Conservation (phyloP, 768 basidiomycete genomes). For the Clitopilus hobsonii region DNA sequence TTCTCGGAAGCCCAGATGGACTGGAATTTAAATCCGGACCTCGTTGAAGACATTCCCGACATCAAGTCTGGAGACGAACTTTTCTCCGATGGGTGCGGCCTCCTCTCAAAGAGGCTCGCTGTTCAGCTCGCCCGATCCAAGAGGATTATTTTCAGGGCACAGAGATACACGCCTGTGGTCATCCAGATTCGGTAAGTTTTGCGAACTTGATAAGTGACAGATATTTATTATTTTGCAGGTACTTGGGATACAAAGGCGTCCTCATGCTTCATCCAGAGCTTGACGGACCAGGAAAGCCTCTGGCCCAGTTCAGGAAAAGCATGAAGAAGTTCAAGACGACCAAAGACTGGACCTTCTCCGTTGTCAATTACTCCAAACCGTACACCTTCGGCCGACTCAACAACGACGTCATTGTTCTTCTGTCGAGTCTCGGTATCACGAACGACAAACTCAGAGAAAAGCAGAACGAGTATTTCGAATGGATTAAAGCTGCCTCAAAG, state of each 20-base stretch:
- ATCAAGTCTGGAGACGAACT: constrained; percentile 51
- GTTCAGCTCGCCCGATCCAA: constrained; percentile 49
- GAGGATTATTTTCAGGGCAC: constrained; percentile 48
- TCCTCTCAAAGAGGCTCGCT: constrained; percentile 51
- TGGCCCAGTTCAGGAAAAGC: constrained; percentile 59
- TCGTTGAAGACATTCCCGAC: constrained; percentile 52
- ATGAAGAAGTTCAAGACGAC: constrained; percentile 67
- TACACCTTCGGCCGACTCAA: constrained; percentile 65
- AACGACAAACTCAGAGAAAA: constrained; percentile 49
- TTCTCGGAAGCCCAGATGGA: constrained; percentile 64
- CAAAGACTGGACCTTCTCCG: constrained; percentile 56
- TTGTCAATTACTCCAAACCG: constrained; percentile 59
- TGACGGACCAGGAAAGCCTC: constrained; percentile 37
- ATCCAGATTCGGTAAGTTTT: constrained; percentile 54
- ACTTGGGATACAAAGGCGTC: constrained; percentile 70
- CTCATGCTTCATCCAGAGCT: constrained; percentile 63
- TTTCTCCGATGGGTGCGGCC: constrained; percentile 68
- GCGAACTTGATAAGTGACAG: background rate
- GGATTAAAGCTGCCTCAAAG: constrained; percentile 47
- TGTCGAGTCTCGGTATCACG: constrained; percentile 58
- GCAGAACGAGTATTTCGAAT: constrained; percentile 53
- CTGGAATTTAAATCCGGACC: constrained; percentile 44
- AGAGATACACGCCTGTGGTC: constrained; percentile 55
- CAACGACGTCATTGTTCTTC: constrained; percentile 64
- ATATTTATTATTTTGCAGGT: constrained; percentile 30